A percentile compares a stretch with the other conserved stretches of the same genome.
These are phyloP conservation scores for Dalbergia oliveri DNA, from an alignment of 306 rosid species.

Conservation along the genomic window DNA sequence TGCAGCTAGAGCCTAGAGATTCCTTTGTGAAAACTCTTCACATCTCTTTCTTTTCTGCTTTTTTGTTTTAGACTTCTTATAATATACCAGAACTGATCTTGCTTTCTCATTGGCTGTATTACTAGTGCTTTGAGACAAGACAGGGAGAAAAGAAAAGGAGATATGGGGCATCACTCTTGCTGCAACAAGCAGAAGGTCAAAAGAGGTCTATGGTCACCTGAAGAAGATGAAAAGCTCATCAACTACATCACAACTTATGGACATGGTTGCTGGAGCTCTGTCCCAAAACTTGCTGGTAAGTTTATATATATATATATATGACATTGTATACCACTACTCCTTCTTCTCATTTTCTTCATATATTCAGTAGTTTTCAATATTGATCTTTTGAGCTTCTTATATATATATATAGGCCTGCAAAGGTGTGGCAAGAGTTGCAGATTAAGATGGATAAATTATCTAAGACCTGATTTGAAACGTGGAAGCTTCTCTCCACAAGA, in stretches of 20 bases:
- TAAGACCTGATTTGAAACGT: conserved; percentile 95
- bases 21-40: not conserved
- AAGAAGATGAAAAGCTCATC: conserved; percentile 96
- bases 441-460: conserved; percentile 93
- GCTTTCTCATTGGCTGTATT: conserved; percentile 28
- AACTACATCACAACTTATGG: conserved; percentile 88
- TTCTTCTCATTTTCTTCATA: not conserved
- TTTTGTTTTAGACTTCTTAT: not conserved
- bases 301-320: not conserved
- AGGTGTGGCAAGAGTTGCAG: conserved; percentile 99
- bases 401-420: conserved; percentile 62
- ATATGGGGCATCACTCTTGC: conserved; percentile 95
- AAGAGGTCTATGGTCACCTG: conserved; percentile 98
- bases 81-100: conserved; percentile 33
- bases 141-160: not conserved
- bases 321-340: not conserved
- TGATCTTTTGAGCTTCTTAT: not conserved
- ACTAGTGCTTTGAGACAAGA: conserved; percentile 10
- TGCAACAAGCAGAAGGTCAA: conserved; percentile 98
- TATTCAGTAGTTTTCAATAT: not conserved
- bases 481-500: conserved; percentile 96
- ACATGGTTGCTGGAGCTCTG: conserved; percentile 99
- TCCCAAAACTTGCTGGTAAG: conserved; percentile 89
- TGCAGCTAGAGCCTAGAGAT: not conserved
- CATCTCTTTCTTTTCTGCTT: conserved; percentile 7